Conservation (phyloP, 768 basidiomycete species). For the Amanita inopinata region DNA sequence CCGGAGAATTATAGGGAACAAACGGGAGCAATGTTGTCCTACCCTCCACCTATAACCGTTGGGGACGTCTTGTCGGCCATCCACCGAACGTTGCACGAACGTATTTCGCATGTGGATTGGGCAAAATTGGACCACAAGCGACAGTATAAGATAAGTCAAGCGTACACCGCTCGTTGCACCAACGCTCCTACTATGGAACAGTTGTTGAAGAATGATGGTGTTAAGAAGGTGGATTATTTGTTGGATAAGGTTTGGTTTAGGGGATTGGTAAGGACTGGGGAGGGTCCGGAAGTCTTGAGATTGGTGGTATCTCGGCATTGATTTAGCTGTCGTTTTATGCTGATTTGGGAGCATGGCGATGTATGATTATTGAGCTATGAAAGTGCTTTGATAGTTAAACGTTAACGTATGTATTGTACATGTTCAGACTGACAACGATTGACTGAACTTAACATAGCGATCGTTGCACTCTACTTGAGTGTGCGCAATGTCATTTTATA, state of each 20-base stretch:
- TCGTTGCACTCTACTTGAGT: no score
- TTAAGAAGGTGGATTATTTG: conserved; percentile 12
- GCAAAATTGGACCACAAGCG: background rate
- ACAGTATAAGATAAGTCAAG: conserved; percentile 4
- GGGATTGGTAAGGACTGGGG: conserved; percentile 6
- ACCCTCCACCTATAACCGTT: conserved; percentile 10
- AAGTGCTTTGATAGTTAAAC: no score
- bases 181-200: background rate
- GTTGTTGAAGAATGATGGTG: conserved; percentile 8
- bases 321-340: no score
- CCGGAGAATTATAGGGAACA: conserved; percentile 4
- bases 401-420: no score
- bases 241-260: conserved; percentile 11
- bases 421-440: no score
- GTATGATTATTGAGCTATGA: no score
- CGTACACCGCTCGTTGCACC: conserved; percentile 8
- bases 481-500: no score
- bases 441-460: no score
- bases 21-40: conserved; percentile 1
- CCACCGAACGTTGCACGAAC: conserved; percentile 7
- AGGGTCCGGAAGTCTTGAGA: conserved; percentile 9
- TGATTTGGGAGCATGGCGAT: no score
- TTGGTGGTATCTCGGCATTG: conserved; percentile 5
- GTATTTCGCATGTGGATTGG: conserved; percentile 11
- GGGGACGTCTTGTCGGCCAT: conserved; percentile 9